Base-by-base conservation (phyloP, 176 grass and related monocot genomes). In the Phoenix dactylifera region DNA sequence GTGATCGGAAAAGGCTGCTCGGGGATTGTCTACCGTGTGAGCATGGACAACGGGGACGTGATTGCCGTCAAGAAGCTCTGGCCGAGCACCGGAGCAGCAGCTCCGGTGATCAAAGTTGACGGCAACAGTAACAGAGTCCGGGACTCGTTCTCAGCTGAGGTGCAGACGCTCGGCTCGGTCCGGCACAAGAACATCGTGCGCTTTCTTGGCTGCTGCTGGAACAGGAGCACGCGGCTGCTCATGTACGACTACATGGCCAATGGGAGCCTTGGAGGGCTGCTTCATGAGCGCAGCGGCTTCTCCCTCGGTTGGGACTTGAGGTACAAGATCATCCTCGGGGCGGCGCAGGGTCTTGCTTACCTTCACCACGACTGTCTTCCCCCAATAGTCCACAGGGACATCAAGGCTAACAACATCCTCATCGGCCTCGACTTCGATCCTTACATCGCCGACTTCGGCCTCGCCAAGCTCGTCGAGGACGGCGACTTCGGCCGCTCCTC, bases 211-310 rank as follows among this genome's bases (percentile, higher is more conserved):
- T 97, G 87, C 77, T 97, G 93, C 88, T 92, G 87, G 93, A 97
- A 97, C 74, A 80, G 75, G 78, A 91, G 17, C 59, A 97, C 69
- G 1, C 75, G 93, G 16, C 69, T 97, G 63, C 79, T 97, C 63
- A 97, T 97, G 93, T 97, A 97, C 53, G 93, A 97, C 52, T 97
- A 97, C 87, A 92, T 97, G 93, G 70, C 87, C 22, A 97, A 97
- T 58, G 93, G 93, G 18, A 97, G 93, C 82, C 77, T 97, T 1
- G 93, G 93, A 25, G 79, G 75, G 1, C 82, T 92, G 63, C 88
- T 97, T 66, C 87, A 97, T 58, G 93, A 97, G 70, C 79, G 87
- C 25, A 72, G 32, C 14, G 85, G 82, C 7, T 85, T 75, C 39
- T 83, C 89, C 44, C 81, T 98, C 1, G 93, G 92, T 70, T 98